These are phyloP conservation scores for Trichoderma atrobrunneum DNA, from an alignment of 2,329 filamentous ascomycete species.

Conservation along the genomic window DNA sequence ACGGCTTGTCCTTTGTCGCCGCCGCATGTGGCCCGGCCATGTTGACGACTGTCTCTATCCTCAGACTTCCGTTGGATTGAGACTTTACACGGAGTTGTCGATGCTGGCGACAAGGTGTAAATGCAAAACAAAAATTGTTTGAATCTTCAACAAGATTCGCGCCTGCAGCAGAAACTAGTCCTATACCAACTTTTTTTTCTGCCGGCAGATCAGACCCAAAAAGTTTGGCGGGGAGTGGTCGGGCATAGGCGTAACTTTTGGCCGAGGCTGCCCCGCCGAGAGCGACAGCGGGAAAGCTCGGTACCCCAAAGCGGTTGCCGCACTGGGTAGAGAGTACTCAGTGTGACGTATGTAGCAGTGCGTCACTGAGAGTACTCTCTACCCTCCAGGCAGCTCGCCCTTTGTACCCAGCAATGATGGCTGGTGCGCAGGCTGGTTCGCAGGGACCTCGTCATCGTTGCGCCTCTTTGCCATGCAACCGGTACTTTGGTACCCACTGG, in stretches of 20 bases:
- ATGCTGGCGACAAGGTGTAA: not conserved
- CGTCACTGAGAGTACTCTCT: not conserved
- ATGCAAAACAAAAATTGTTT: not conserved
- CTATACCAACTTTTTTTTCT: constrained; percentile 25
- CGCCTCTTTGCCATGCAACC: constrained; percentile 24
- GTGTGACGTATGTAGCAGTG: fast-evolving
- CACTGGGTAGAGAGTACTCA: not conserved
- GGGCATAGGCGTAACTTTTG: constrained; percentile 22
- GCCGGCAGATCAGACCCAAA: constrained; percentile 6
- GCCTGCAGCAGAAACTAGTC: not conserved
- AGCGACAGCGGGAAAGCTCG: not conserved
- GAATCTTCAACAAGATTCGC: not conserved
- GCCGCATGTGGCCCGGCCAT: constrained; percentile 20
- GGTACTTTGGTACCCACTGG: constrained; percentile 6
- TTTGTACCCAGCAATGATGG: not conserved
- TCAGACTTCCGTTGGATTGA: not conserved
- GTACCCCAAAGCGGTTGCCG: not conserved
- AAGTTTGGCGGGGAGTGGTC: constrained; percentile 21
- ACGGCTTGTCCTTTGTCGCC: constrained; percentile 19
- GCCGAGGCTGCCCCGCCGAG: constrained; percentile 15
- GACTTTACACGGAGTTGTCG: not conserved
- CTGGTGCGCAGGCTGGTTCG: constrained; percentile 8
- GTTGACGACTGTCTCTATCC: constrained; percentile 21
- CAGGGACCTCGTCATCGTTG: constrained; percentile 30
- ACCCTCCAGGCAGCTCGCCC: not conserved